Evolutionary conservation across 129 eudicot species (phyloP), one percentile per base, ranked within the genome.

Genomic region (Flaveria sonorensis): DNA sequence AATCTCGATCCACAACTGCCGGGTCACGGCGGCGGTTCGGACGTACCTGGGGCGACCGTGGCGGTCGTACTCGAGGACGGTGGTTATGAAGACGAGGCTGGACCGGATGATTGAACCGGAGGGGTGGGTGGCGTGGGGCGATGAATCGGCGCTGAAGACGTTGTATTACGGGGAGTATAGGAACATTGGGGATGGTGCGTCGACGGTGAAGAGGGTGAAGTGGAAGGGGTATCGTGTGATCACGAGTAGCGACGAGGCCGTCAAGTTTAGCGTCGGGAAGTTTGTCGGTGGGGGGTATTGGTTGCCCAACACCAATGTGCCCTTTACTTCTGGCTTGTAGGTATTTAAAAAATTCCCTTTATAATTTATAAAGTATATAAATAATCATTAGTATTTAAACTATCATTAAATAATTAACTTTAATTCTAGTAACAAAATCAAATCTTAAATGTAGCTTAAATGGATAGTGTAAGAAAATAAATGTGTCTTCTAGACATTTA

Each of bases 41-140:
- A 82, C 87, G 0, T 87, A 79, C 60, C 72, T 87, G 10, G 92
- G 92, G 7, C 66, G 92, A 19, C 92, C 92, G 2, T 88, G 92
- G 92, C 36, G 68, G 61, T 6, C 61, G 24, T 85, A 82, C 39
- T 88, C 92, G 1, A 74, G 89, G 40, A 83, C 89, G 18, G 92
- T 88, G 32, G 70, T 82, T 60, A 75, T 88, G 80, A 82, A 74
- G 64, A 71, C 87, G 0, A 71, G 14, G n/a, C 40, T 88, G 21
- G 89, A 77, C 56, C 50, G 82, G 10, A 47, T 82, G 64, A 80
- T 88, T 15, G 77, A 82, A 23, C 86, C 89, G 2, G 81, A 79
- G 0, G 92, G 92, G 18, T 85, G 92, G 92, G 20, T 80, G 67
- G 70, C 85, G 2, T 88, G 89, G 89, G 74, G 75, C 19, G 87